Percentiles rank a stretch among this genome's conserved stretches.
These are phyloP conservation scores for Salix koriyanagi DNA, from an alignment of 345 rosid species.

Conservation along the genomic window DNA sequence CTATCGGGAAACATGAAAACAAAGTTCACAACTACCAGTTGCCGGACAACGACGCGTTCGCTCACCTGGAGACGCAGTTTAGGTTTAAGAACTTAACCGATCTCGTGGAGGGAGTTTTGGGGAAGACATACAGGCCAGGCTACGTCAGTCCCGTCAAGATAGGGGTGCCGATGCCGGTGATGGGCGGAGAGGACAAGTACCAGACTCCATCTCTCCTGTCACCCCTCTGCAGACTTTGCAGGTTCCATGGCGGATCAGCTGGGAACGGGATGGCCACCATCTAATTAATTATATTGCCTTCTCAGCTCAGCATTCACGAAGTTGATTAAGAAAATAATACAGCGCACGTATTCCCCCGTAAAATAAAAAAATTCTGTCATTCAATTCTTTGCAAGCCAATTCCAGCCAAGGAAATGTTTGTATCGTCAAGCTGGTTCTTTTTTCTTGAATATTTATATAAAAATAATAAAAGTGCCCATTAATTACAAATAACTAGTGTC, in stretches of 20 bases:
- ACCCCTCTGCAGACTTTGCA: constrained; percentile 57
- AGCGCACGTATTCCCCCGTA: too few species aligned
- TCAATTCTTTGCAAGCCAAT: not conserved
- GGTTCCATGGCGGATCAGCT: constrained; percentile 42
- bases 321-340: not conserved
- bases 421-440: not conserved
- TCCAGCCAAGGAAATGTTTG: not conserved
- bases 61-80: constrained; percentile 82
- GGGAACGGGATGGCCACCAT: constrained; percentile 21
- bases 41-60: constrained; percentile 57
- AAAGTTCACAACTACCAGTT: constrained; percentile 65
- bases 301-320: not conserved
- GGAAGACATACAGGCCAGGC: constrained; percentile 63
- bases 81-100: constrained; percentile 52
- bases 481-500: too few species aligned
- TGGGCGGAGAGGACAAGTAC: constrained; percentile 84
- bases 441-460: too few species aligned
- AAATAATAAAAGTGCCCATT: too few species aligned
- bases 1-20: constrained; percentile 61
- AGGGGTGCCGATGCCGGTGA: constrained; percentile 76
- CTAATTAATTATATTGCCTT: constrained; percentile 3
- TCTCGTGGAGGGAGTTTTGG: constrained; percentile 67
- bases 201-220: constrained; percentile 64
- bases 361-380: too few species aligned
- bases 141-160: constrained; percentile 62